Evolutionary conservation across 345 rosid species (phyloP).

Genomic region (Luvunga scandens): DNA sequence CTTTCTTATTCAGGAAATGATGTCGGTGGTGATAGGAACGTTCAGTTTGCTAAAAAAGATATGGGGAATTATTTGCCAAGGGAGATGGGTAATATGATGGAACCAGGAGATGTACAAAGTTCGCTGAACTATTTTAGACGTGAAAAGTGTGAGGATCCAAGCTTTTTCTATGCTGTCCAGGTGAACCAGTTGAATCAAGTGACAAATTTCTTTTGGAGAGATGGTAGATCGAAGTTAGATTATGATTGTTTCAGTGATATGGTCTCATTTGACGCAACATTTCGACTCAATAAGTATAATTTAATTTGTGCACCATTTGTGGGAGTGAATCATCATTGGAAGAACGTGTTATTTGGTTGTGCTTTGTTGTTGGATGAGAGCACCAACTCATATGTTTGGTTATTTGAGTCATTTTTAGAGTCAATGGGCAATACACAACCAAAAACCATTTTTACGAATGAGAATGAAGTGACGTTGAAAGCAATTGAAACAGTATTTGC

Average conservation of each 20-base stretch:
- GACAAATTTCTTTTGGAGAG: not conserved
- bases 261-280: not conserved
- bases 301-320: not conserved
- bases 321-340: not conserved
- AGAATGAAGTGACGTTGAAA: not conserved
- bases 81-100: not conserved
- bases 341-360: not conserved
- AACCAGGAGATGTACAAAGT: not conserved
- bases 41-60: not conserved
- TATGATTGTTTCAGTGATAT: not conserved
- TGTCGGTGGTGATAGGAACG: not conserved
- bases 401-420: not conserved
- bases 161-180: not conserved
- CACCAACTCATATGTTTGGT: not conserved
- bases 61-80: not conserved
- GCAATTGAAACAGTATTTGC: not conserved
- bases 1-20: not conserved
- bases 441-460: not conserved
- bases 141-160: not conserved
- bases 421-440: not conserved
- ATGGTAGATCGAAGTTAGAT: not conserved
- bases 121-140: not conserved
- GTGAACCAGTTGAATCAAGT: not conserved
- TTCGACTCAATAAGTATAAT: not conserved
- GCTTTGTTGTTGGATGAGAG: not conserved